Evolutionary conservation across 78 protist genomes (phyloP), one percentile per base, ranked within the genome.

Genomic region (Pigoraptor vietnamica): DNA sequence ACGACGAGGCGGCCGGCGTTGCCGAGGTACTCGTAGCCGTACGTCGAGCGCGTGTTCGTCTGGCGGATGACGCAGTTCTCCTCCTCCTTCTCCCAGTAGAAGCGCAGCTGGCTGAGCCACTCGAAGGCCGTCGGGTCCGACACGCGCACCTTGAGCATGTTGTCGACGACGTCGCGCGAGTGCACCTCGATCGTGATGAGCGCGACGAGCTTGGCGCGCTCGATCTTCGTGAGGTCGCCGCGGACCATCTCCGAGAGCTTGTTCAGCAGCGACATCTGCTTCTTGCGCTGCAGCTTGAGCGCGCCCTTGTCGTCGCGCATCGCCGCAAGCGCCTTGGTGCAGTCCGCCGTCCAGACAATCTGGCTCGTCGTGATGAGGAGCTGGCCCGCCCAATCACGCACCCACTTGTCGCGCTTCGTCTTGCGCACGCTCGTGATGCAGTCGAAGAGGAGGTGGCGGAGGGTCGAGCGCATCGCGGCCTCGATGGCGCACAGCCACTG

Each of bases 111-210:
- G 84, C 0, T 23, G 86, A 86, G 23, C 98, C 98, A 97, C 39
- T 91, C 96, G 40, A 97, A 97, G 94, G 91, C 95, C 23, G 48
- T 56, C 36, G 86, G 35, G 35, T 29, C 2, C 21, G 24, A 0
- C 33, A 81, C 86, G 24, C 33, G 24, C 36, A 32, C 24, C 24
- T 38, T 23, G 67, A 32, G 2, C 25, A 86, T 36, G 37, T 33
- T 34, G 90, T 94, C 94, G 40, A 97, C 92, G 25, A 97, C 97
- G 25, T 97, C 99, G 6, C 98, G 92, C 32, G 93, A 90, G 37
- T 97, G 99, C 83, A 96, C 99, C 56, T 96, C 98, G 92, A 96
- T 95, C 81, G 98, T 97, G 94, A 97, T 95, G 90, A 97, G 93
- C 0, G 96, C 92, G n/a, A 90, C 93, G 14, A 96, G 83, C 93